These are phyloP conservation scores for Guadua angustifolia DNA, from an alignment of 176 grass and related monocot species.

Conservation along the genomic window DNA sequence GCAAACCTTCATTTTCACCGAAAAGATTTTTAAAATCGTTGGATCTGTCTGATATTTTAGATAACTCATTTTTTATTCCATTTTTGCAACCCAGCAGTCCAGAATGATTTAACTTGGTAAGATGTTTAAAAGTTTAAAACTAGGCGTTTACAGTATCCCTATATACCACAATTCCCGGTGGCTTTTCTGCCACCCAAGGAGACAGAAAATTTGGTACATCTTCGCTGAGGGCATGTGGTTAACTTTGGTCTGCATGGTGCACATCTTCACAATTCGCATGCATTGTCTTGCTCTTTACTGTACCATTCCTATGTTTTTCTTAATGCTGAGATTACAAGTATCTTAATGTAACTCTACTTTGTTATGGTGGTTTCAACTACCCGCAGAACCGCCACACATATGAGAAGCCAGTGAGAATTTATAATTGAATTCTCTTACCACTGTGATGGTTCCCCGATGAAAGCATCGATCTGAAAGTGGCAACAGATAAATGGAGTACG, in stretches of 20 bases:
- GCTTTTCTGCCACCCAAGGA: background rate
- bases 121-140: background rate
- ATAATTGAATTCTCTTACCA: constrained; percentile 51
- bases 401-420: constrained; percentile 88
- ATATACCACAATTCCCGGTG: background rate
- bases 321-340: background rate
- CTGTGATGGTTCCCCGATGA: constrained; percentile 26
- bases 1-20: background rate
- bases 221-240: background rate
- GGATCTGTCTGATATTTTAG: background rate
- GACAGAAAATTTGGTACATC: background rate
- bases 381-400: constrained; percentile 76
- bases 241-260: background rate
- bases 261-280: background rate
- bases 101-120: background rate
- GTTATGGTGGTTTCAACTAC: constrained; percentile 36
- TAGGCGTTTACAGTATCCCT: background rate
- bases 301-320: background rate
- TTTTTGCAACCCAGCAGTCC: background rate
- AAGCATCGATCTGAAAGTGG: constrained; percentile 23
- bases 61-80: background rate
- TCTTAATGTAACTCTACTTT: background rate
- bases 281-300: constrained; percentile 5
- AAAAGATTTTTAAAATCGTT: background rate
- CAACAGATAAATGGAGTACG: background rate